Evolutionary conservation across 73 alveolate genomes (phyloP).

Genomic region (Symbiodinium pilosum): DNA sequence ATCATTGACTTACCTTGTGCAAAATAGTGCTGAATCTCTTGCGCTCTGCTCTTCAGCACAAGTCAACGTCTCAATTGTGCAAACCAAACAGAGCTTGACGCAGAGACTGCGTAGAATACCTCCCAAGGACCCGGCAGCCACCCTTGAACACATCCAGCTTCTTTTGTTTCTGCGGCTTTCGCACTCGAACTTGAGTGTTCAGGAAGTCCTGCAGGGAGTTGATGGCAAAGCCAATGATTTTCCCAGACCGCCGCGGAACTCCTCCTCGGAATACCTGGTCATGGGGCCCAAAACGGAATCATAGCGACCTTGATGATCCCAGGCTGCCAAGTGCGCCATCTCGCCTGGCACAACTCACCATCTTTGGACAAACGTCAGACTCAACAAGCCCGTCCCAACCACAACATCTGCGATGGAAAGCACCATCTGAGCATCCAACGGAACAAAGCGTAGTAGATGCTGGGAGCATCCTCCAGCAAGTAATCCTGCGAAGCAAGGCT

Average conservation of each 20-base stretch:
- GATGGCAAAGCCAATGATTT: too few relatives aligned
- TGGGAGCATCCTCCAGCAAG: constrained; percentile 71
- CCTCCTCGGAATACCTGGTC: not conserved
- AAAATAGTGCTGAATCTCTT: too few relatives aligned
- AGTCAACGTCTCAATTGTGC: too few relatives aligned
- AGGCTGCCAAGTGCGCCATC: constrained; percentile 80
- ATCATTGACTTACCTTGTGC: constrained; percentile 4
- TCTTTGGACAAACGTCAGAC: too few relatives aligned
- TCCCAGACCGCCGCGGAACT: too few relatives aligned
- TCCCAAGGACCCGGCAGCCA: not conserved
- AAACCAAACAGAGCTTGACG: not conserved
- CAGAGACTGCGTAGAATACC: not conserved
- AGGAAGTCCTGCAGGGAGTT: not conserved
- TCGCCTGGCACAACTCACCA: not conserved
- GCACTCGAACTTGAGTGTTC: not conserved
- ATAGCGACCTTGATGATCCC: constrained; percentile 90
- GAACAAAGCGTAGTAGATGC: constrained; percentile 67
- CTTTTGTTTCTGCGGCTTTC: constrained; percentile 40
- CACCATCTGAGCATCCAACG: not conserved
- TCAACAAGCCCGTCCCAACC: too few relatives aligned
- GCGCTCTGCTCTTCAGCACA: too few relatives aligned
- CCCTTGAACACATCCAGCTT: constrained; percentile 6
- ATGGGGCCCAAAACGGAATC: constrained; percentile 65
- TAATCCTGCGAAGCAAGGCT: constrained; percentile 54
- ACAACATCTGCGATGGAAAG: too few relatives aligned